Percentiles rank a stretch among this genome's conserved stretches.
These are phyloP conservation scores for Neospora caninum DNA, from an alignment of 169 alveolate genomes.

Conservation along the genomic window DNA sequence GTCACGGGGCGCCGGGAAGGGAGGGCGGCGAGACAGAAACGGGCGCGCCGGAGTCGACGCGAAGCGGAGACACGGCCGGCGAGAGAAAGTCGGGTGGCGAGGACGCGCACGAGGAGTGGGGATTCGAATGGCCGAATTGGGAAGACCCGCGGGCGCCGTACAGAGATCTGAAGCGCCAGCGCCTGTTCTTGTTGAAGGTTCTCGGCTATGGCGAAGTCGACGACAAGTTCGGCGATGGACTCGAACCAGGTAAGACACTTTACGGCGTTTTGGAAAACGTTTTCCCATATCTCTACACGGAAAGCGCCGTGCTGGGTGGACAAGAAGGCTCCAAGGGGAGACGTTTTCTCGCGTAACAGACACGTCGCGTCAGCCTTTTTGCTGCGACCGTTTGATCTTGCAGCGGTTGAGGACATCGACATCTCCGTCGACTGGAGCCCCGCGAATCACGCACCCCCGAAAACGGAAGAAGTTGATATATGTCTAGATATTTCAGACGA, in stretches of 20 bases:
- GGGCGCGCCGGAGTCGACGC: not conserved
- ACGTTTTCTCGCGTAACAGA: no score
- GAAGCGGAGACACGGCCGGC: no score
- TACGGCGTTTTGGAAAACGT: no score
- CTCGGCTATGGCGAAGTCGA: not conserved
- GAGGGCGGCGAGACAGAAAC: not conserved
- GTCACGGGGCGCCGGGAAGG: not conserved
- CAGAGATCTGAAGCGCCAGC: conserved; percentile 26
- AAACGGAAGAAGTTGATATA: not conserved
- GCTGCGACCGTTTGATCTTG: not conserved
- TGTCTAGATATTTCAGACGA: not conserved
- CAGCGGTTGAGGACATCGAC: not conserved
- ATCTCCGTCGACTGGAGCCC: not conserved
- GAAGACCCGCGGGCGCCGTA: not conserved
- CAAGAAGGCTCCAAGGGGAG: no score
- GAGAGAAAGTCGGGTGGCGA: not conserved
- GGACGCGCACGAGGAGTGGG: not conserved
- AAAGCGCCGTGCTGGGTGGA: no score
- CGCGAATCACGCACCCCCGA: not conserved
- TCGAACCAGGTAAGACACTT: not conserved
- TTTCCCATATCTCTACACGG: no score
- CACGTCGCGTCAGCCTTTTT: no score
- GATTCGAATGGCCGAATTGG: not conserved
- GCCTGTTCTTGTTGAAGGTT: not conserved
- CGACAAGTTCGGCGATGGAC: not conserved